Conservation (phyloP, 75 land plant species). For the Picea sitchensis region DNA sequence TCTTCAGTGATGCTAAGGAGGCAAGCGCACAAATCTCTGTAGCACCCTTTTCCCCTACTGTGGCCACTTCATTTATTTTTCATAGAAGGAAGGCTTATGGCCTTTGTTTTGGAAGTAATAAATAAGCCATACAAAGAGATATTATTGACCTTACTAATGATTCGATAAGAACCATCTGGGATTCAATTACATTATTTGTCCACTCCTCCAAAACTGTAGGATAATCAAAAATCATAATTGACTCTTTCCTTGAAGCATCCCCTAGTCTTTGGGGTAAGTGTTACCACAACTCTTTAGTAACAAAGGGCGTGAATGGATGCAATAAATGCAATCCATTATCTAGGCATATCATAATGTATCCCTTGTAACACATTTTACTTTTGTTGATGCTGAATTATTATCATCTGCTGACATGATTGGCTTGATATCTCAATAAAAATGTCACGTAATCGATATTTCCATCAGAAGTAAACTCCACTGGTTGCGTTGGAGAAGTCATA, state of each 20-base stretch:
- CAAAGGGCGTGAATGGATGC: slow-evolving; percentile 97
- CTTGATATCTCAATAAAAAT: slow-evolving; percentile 86
- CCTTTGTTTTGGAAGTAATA: slow-evolving; percentile 62
- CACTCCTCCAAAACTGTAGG: slow-evolving; percentile 65
- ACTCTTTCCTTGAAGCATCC: slow-evolving; percentile 30
- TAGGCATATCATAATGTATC: slow-evolving; percentile 78
- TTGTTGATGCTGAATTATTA: slow-evolving; percentile 19
- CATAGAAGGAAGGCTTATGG: slow-evolving; percentile 59
- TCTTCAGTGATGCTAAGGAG: slow-evolving; percentile 40
- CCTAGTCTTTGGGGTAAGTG: slow-evolving; percentile 63
- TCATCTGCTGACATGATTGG: slow-evolving; percentile 44
- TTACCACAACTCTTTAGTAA: slow-evolving; percentile 95
- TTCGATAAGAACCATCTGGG: slow-evolving; percentile 64
- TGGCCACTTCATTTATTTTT: slow-evolving; percentile 23
- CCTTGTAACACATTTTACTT: slow-evolving; percentile 37
- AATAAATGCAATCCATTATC: slow-evolving; percentile 84
- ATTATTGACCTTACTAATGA: slow-evolving; percentile 57
- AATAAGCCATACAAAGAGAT: slow-evolving; percentile 48
- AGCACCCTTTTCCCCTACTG: slow-evolving; percentile 25
- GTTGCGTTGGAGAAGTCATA: slow-evolving; percentile 82
- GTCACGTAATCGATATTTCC: slow-evolving; percentile 88
- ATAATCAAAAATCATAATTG: slow-evolving; percentile 76
- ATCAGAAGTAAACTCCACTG: slow-evolving; percentile 75
- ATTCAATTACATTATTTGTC: slow-evolving; percentile 55
- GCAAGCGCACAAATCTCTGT: slow-evolving; percentile 73